These are phyloP conservation scores for Quercus aquifolioides DNA, from an alignment of 306 rosid genomes.

Conservation along the genomic window DNA sequence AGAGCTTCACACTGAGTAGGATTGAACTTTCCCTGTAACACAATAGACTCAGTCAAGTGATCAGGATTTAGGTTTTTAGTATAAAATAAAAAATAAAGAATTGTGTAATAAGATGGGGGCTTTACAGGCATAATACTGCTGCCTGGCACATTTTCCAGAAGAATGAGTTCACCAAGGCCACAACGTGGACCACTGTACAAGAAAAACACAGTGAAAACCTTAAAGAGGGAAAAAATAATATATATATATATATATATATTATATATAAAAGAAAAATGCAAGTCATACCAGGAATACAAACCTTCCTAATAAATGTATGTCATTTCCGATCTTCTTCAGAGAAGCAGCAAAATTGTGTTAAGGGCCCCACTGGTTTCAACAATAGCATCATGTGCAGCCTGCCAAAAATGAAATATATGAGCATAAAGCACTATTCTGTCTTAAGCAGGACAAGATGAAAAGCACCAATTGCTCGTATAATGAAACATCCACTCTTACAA, in stretches of 20 bases:
- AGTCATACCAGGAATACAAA: conserved; percentile 23
- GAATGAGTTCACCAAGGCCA: conserved; percentile 97
- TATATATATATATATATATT: not conserved
- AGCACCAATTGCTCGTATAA: conserved; percentile 14
- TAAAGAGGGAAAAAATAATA: not conserved
- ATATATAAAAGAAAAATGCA: not conserved
- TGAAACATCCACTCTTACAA: not conserved
- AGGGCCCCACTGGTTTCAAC: conserved; percentile 90
- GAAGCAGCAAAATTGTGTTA: conserved; percentile 75
- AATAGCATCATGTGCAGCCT: conserved; percentile 99
- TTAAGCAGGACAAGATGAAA: conserved; percentile 10
- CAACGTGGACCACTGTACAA: conserved; percentile 90
- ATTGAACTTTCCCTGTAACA: conserved; percentile 96
- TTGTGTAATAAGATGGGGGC: conserved; percentile 16
- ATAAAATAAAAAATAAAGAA: not conserved
- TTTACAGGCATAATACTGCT: conserved; percentile 99
- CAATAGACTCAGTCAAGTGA: conserved; percentile 9
- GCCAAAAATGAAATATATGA: conserved; percentile 24
- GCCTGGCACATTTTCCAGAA: conserved; percentile 98
- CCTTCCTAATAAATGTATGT: conserved; percentile 93
- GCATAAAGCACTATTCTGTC: conserved; percentile 18
- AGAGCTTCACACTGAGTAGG: conserved; percentile 99
- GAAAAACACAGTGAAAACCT: conserved; percentile 25
- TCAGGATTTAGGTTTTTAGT: conserved; percentile 2
- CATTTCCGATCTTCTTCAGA: conserved; percentile 91